Percentiles rank a stretch among this genome's conserved stretches.
phyloP scores from a whole-genome alignment of 192 early-diverging fungal genomes.

The Linnemannia zychae region DNA sequence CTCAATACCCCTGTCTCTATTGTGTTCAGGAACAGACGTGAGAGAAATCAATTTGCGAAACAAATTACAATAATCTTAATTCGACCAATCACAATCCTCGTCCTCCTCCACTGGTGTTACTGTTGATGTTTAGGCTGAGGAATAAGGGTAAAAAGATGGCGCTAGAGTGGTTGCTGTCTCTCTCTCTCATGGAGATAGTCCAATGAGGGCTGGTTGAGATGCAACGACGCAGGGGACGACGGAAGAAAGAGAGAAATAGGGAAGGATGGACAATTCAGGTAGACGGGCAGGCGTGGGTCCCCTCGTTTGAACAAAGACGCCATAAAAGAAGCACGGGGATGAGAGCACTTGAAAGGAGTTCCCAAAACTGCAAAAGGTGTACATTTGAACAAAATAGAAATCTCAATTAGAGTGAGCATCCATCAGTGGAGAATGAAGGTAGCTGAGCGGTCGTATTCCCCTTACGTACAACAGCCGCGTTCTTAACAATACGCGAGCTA shows the following conservation, averaged over 20 bases:
- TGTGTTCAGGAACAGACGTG: not conserved
- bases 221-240: not conserved
- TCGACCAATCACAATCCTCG: not conserved
- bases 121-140: not conserved
- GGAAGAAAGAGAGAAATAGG: not conserved
- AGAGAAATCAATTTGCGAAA: not conserved
- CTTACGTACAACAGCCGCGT: not conserved
- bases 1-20: not conserved
- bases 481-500: not conserved
- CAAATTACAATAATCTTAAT: conserved; percentile 8
- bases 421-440: not conserved
- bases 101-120: not conserved
- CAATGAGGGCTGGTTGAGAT: not conserved
- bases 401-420: not conserved
- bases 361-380: conserved; percentile 4
- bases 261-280: not conserved
- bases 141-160: not conserved
- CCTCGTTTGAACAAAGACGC: not conserved
- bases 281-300: not conserved
- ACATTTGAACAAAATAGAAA: conserved; percentile 1
- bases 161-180: not conserved
- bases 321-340: not conserved
- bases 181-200: not conserved
- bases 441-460: not conserved
- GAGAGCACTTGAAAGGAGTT: not conserved